Evolutionary conservation across 345 rosid species (phyloP).

Genomic region (Syzygium grande): DNA sequence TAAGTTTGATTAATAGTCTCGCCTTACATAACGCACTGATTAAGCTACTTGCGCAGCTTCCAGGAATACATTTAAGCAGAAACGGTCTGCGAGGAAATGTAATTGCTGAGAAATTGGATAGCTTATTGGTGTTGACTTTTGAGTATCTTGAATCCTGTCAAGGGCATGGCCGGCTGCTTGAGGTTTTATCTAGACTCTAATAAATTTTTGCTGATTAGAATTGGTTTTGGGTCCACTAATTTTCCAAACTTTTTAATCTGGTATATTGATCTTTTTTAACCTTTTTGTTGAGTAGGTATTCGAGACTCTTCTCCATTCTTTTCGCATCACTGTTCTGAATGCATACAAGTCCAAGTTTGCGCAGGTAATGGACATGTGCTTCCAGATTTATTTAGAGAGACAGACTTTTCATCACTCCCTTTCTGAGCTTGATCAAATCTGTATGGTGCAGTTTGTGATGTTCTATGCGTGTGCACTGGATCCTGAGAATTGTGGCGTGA

Average conservation of each 20-base stretch:
- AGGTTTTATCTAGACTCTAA: conserved; percentile 31
- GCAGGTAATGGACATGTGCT: conserved; percentile 42
- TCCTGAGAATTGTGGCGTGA: conserved; percentile 69
- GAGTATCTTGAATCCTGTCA: conserved; percentile 81
- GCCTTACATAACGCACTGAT: background rate
- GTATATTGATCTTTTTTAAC: background rate
- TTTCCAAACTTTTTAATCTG: background rate
- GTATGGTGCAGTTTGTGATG: conserved; percentile 65
- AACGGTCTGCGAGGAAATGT: conserved; percentile 30
- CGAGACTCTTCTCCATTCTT: conserved; percentile 60
- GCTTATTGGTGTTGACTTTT: conserved; percentile 59
- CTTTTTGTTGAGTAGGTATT: conserved; percentile 43
- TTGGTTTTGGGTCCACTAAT: background rate
- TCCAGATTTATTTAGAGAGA: background rate
- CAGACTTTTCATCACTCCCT: background rate
- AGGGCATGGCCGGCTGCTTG: conserved; percentile 38
- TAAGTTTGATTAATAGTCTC: background rate
- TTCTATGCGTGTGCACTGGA: conserved; percentile 84
- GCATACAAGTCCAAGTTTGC: conserved; percentile 80
- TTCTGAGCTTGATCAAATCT: background rate
- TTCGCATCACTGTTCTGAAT: conserved; percentile 42
- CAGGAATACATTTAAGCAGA: conserved; percentile 26
- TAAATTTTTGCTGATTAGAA: background rate
- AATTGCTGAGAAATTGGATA: conserved; percentile 59
- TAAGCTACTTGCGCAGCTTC: conserved; percentile 33